Base-by-base conservation (phyloP, 1,284 basidiomycete species). In the Phenoliferia sp. region DNA sequence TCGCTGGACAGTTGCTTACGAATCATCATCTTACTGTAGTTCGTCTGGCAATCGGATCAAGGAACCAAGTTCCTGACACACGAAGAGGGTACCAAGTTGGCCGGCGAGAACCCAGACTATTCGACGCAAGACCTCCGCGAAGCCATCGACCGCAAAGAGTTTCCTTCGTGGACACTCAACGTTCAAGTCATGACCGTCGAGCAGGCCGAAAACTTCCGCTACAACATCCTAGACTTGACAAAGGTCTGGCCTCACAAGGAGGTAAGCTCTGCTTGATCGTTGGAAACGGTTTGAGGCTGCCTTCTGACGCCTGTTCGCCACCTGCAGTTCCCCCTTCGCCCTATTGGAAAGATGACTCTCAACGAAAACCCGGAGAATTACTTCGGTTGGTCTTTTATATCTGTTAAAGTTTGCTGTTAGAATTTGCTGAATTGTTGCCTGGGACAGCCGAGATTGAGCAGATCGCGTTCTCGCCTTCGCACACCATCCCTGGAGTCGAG, bases 131-230 rank as follows among this genome's bases (percentile, higher is more conserved):
- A 83, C 35, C 82, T 97, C 59, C 94, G 89, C 80, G 84, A 91
- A 66, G 81, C 85, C 35, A 94, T 97, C 77, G 89, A 93, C 77
- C 78, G 80, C 17, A 87, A 88, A 65, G 84, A 93, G 6, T 87
- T 79, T 83, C 91, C 92, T 0, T 82, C 84, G 2, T 94, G 90
- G 92, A 88, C 86, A 9, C 86, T 89, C 70, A 88, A 86, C 76
- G 83, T 91, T 58, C 78, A 76, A 65, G 71, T 61, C 48, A 73
- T 71, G 74, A 94, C 91, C 0, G 82, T 87, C 3, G 83, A 89
- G 76, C 89, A 96, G 82, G 94, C 93, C n/a, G 90, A 93, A 82
- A 84, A 85, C 60, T 92, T 90, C 84, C 87, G 90, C 70, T 90
- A 91, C 84, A 92, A 90, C 78, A 81, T 92, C 68, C 86, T 94